Evolutionary conservation across 1,139 yeast species (phyloP).

Genomic region (Suhomyces guaymorum): DNA sequence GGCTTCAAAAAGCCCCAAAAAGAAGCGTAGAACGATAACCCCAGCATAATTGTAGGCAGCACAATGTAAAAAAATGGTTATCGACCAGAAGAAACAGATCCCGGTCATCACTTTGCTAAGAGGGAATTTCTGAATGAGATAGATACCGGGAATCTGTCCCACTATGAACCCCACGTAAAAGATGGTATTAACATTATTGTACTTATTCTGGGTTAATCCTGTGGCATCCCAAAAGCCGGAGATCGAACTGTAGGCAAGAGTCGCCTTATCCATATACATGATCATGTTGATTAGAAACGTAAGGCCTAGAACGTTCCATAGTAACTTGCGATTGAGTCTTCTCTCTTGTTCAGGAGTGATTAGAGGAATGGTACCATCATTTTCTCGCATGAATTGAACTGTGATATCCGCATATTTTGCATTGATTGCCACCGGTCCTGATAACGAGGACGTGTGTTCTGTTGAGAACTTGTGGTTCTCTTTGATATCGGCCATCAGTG

Average conservation of each 20-base stretch:
- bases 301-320: conserved; percentile 32
- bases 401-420: conserved; percentile 38
- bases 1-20: conserved; percentile 48
- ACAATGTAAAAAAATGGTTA: conserved; percentile 40
- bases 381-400: conserved; percentile 32
- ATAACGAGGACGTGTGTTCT: no score
- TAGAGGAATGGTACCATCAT: conserved; percentile 24
- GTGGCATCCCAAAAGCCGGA: conserved; percentile 45
- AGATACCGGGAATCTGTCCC: conserved; percentile 35
- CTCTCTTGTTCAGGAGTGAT: conserved; percentile 35
- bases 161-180: conserved; percentile 40
- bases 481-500: no score
- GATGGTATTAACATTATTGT: conserved; percentile 38
- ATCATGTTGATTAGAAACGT: conserved; percentile 36
- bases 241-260: conserved; percentile 43
- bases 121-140: conserved; percentile 35
- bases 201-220: conserved; percentile 31
- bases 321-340: conserved; percentile 33
- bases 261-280: conserved; percentile 47
- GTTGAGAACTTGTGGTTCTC: no score
- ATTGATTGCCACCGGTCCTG: no score
- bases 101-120: conserved; percentile 31
- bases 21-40: conserved; percentile 41
- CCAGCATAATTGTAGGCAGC: conserved; percentile 43
- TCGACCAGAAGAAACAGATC: conserved; percentile 38